phyloP scores from a whole-genome alignment of 2,329 filamentous ascomycete species.

The Colletotrichum sp. region DNA sequence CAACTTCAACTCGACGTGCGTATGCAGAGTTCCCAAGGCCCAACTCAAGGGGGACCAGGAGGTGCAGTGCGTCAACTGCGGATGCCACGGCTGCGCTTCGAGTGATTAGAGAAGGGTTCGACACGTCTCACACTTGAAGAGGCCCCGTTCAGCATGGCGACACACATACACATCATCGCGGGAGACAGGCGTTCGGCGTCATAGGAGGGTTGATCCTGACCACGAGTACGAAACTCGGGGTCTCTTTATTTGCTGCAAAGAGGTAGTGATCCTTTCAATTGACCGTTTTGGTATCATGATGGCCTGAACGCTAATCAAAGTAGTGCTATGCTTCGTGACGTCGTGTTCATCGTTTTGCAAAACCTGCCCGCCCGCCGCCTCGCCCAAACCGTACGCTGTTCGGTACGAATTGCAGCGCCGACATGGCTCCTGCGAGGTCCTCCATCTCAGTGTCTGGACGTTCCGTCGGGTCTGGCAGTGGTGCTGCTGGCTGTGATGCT shows the following conservation, averaged over 20 bases:
- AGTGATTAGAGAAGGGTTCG: constrained; percentile 66
- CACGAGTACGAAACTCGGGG: not conserved
- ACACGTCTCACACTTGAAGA: not conserved
- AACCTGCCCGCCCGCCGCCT: constrained; percentile 56
- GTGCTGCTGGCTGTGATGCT: not conserved
- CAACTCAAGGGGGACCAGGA: constrained; percentile 90
- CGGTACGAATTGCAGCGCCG: constrained; percentile 74
- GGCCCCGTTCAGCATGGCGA: not conserved
- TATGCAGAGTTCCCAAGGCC: constrained; percentile 91
- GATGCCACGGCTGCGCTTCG: constrained; percentile 88
- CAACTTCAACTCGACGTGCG: constrained; percentile 97
- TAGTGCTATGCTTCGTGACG: constrained; percentile 19
- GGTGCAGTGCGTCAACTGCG: constrained; percentile 93
- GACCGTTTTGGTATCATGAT: constrained; percentile 35
- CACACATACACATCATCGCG: not conserved
- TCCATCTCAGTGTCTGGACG: constrained; percentile 62
- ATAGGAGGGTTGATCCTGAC: not conserved
- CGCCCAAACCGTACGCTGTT: constrained; percentile 70
- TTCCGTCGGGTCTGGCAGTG: not conserved
- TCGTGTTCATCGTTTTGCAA: constrained; percentile 48
- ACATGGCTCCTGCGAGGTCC: constrained; percentile 71
- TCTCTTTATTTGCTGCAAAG: constrained; percentile 25
- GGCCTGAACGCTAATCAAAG: constrained; percentile 22
- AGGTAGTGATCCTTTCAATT: constrained; percentile 42
- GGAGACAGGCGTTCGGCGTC: constrained; percentile 17